A percentile compares a stretch with the other conserved stretches of the same genome.
phyloP scores from a whole-genome alignment of 257 asterid species.

The Jacaranda mimosifolia region DNA sequence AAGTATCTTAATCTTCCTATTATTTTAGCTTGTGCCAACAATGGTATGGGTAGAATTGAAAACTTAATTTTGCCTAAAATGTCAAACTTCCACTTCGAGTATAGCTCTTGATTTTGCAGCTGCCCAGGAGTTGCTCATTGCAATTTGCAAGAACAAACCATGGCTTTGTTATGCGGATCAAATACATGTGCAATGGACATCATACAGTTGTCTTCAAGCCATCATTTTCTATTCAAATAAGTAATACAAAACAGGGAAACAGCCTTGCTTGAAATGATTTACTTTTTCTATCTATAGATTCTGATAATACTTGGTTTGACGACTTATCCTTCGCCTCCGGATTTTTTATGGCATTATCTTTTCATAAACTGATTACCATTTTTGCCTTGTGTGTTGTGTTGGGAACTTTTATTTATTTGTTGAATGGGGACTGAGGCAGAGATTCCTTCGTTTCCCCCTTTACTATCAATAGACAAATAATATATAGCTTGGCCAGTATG shows the following conservation, averaged over 20 bases:
- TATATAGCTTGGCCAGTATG: not conserved
- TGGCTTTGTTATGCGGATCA: not conserved
- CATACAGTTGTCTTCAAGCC: not conserved
- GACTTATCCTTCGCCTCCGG: not conserved
- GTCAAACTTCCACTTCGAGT: not conserved
- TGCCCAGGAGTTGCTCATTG: not conserved
- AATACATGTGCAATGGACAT: not conserved
- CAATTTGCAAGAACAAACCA: not conserved
- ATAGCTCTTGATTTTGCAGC: not conserved
- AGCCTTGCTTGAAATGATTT: not conserved
- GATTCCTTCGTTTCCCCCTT: not conserved
- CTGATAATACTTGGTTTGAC: not conserved
- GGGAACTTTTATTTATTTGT: not conserved
- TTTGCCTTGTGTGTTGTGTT: not conserved
- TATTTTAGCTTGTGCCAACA: not conserved
- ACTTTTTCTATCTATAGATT: not conserved
- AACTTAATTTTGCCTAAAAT: not conserved
- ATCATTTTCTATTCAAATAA: conserved; percentile 16
- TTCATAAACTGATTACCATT: not conserved
- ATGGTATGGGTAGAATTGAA: not conserved
- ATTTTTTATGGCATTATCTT: not conserved
- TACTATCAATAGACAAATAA: not conserved
- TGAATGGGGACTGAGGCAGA: too few species aligned
- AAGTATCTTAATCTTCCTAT: not conserved
- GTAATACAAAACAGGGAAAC: not conserved